A percentile compares a stretch with the other conserved stretches of the same genome.
Evolutionary conservation across 768 basidiomycete species (phyloP).

Genomic region (Xerocomellus dryophilus): DNA sequence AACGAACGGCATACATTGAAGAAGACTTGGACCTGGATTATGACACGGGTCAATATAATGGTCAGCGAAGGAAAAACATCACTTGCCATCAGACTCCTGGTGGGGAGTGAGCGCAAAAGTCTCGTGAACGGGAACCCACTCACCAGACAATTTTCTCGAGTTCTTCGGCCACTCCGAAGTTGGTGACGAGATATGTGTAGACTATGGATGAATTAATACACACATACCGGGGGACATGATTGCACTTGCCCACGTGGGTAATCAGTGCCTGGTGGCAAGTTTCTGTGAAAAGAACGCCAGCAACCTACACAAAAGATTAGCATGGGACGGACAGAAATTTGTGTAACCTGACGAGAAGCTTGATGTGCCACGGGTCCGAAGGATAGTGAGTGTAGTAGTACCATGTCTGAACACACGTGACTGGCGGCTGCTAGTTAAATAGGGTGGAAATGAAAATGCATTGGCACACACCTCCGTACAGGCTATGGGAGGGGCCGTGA

Average conservation of each 20-base stretch:
- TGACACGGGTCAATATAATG: constrained; percentile 6
- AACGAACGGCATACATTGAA: constrained; percentile 38
- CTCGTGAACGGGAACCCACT: constrained; percentile 13
- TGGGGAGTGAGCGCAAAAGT: not conserved
- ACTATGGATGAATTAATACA: constrained; percentile 30
- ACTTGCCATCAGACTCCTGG: constrained; percentile 26
- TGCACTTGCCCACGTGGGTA: constrained; percentile 43
- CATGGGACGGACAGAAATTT: not conserved
- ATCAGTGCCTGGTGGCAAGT: constrained; percentile 53
- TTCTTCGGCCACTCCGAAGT: constrained; percentile 7
- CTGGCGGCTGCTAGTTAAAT: constrained; percentile 29
- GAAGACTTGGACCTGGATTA: constrained; percentile 44
- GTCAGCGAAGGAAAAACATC: not conserved
- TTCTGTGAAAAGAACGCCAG: constrained; percentile 47
- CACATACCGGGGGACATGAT: not conserved
- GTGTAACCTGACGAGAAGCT: constrained; percentile 39
- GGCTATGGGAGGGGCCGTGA: constrained; percentile 30
- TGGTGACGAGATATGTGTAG: constrained; percentile 44
- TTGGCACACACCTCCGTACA: constrained; percentile 47
- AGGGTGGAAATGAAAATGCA: not conserved
- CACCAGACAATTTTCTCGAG: constrained; percentile 43
- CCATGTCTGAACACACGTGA: constrained; percentile 54
- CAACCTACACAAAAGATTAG: constrained; percentile 39
- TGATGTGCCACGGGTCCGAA: constrained; percentile 47
- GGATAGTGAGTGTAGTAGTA: constrained; percentile 51